Conservation (phyloP, 2,329 filamentous ascomycete genomes). For the Fusarium albidum region DNA sequence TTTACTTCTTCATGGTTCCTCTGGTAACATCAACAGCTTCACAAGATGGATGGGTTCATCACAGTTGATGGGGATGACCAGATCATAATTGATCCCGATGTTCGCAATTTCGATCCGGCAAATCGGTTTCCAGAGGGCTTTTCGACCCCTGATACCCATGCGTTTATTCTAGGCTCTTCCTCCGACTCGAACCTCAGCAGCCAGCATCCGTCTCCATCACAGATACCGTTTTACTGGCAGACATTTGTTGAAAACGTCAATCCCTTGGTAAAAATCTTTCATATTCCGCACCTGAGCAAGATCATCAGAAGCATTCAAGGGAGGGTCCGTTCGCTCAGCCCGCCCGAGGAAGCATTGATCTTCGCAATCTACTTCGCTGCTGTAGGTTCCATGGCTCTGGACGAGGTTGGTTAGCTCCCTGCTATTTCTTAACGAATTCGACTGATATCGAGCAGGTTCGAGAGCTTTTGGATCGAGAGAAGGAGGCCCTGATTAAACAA, state of each 20-base stretch:
- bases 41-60: neutral
- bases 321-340: conserved; percentile 1
- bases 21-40: neutral
- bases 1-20: neutral
- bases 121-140: conserved; percentile 9
- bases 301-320: conserved; percentile 15
- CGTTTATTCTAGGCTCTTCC: conserved; percentile 5
- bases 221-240: conserved; percentile 26
- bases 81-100: conserved; percentile 2
- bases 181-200: neutral
- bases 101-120: conserved; percentile 10
- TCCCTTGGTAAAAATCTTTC: conserved; percentile 22
- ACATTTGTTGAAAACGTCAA: conserved; percentile 25
- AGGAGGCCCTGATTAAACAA: conserved; percentile 9
- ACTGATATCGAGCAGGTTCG: conserved; percentile 3
- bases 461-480: conserved; percentile 14
- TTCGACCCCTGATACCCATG: neutral
- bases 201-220: conserved; percentile 15
- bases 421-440: neutral
- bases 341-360: conserved; percentile 20
- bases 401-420: conserved; percentile 6
- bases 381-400: conserved; percentile 13
- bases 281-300: conserved; percentile 15
- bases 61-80: conserved; percentile 3
- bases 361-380: conserved; percentile 24